These are phyloP conservation scores for Teratosphaeria destructans DNA, from an alignment of 2,329 filamentous ascomycete genomes.

Conservation along the genomic window DNA sequence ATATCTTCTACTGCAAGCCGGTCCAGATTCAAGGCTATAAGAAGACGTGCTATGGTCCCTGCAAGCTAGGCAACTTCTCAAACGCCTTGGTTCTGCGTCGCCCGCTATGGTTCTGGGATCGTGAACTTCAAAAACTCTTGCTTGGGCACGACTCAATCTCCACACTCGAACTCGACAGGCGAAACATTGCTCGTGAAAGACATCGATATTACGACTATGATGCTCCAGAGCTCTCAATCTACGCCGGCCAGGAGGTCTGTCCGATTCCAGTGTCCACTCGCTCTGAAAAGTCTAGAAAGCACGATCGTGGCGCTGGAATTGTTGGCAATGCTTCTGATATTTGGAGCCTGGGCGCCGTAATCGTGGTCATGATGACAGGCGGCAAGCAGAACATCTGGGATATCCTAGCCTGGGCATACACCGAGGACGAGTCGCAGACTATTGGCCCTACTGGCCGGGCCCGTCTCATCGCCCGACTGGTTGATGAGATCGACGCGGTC, in stretches of 20 bases:
- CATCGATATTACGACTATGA: neutral
- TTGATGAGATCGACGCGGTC: neutral
- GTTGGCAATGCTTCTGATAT: neutral
- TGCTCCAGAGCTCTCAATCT: neutral
- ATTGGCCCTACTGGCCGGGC: neutral
- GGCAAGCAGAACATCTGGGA: neutral
- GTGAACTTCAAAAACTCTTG: neutral
- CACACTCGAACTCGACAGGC: neutral
- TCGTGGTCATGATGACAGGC: slow-evolving; percentile 1
- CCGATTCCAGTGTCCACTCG: neutral
- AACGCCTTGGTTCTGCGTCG: neutral
- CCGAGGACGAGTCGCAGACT: neutral
- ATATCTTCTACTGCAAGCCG: slow-evolving; percentile 2
- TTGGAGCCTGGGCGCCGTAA: neutral
- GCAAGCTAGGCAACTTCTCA: slow-evolving; percentile 2
- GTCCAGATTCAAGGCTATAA: neutral
- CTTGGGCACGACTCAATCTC: neutral
- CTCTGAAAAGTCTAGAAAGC: neutral
- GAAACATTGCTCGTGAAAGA: neutral
- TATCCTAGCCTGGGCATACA: neutral
- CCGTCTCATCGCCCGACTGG: neutral
- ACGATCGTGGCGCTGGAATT: neutral
- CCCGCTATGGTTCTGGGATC: neutral
- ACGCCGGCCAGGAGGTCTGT: neutral
- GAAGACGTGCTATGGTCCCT: neutral